Evolutionary conservation across 108 stramenopile species (phyloP), one percentile per base, ranked within the genome.

Genomic region (Cyclotella cryptica): DNA sequence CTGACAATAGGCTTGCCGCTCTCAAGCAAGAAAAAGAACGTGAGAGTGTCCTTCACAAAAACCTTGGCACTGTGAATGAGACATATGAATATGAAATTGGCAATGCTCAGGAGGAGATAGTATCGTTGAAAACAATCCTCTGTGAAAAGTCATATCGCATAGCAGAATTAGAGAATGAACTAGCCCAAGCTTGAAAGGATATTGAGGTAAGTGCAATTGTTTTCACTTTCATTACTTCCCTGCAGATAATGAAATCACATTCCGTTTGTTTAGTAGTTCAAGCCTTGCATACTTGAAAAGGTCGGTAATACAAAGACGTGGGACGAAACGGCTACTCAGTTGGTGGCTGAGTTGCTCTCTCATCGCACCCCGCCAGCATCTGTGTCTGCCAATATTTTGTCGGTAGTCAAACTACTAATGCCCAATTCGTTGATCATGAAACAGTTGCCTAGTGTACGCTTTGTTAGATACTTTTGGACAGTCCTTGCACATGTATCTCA

Each of bases 291-390:
- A n/a, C 12, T 55, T 1, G 3, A 55, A 55, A 55, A 55, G 22
- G 24, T 12, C 11, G 55, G 55, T 21, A 55, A 55, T 24, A 7
- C 55, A 12, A 55, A 55, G 55, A 26, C 22, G 24, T 55, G 55
- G 55, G 55, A 55, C 24, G 22, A 21, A 26, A 18, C 5, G 35
- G 13, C 21, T 63, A 43, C 41, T 17, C 62, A 63, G 62, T 18
- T 40, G 14, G 62, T 63, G 39, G 12, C 40, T 43, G 62, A 63
- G 39, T 4, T 63, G 41, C 41, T 63, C 11, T 35, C 62, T 21
- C 29, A 63, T 26, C 3, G 62, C 10, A 63, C 62, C 39, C 62
- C 62, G 35, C 62, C 62, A 40, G 10, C 62, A 21, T 30, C n/a
- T 21, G 21, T 63, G 12, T 15, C 35, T 30, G 35, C 62, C 10